phyloP scores from a whole-genome alignment of 2,329 filamentous ascomycete species.

The Albophoma yamanashiensis region DNA sequence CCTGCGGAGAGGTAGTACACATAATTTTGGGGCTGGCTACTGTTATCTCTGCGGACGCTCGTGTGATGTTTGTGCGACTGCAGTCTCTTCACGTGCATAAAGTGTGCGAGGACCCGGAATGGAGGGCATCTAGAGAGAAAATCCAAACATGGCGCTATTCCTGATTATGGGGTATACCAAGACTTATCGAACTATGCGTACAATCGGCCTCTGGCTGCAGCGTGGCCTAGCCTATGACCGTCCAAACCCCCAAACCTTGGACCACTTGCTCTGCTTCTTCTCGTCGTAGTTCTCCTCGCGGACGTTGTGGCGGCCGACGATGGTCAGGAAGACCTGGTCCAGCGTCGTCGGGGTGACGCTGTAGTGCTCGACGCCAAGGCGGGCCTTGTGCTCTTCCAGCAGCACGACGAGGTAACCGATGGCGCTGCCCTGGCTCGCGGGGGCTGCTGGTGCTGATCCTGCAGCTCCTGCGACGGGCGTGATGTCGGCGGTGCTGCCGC shows the following conservation, averaged over 20 bases:
- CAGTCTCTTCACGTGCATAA: not conserved
- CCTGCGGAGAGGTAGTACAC: not conserved
- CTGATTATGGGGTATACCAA: not conserved
- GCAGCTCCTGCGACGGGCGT: constrained; percentile 1
- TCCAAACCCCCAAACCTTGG: not conserved
- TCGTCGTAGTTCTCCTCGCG: constrained; percentile 56
- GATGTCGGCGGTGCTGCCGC: not conserved
- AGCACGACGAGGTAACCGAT: constrained; percentile 61
- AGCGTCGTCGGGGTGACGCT: constrained; percentile 78
- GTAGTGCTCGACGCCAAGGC: constrained; percentile 71
- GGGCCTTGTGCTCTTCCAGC: constrained; percentile 59
- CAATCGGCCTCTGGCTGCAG: not conserved
- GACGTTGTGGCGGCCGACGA: constrained; percentile 72
- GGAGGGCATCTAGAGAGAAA: not conserved
- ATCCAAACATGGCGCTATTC: not conserved
- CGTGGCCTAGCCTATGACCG: not conserved
- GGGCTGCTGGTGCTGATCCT: constrained; percentile 5
- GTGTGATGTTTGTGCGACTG: not conserved
- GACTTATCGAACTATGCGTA: not conserved
- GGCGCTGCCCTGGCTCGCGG: constrained; percentile 30
- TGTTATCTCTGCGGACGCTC: not conserved
- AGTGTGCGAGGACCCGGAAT: not conserved
- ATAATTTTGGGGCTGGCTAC: not conserved
- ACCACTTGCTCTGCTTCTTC: constrained; percentile 13
- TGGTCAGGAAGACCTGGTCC: constrained; percentile 82